Conservation (phyloP, 768 basidiomycete genomes). For the Exidia glandulosa region DNA sequence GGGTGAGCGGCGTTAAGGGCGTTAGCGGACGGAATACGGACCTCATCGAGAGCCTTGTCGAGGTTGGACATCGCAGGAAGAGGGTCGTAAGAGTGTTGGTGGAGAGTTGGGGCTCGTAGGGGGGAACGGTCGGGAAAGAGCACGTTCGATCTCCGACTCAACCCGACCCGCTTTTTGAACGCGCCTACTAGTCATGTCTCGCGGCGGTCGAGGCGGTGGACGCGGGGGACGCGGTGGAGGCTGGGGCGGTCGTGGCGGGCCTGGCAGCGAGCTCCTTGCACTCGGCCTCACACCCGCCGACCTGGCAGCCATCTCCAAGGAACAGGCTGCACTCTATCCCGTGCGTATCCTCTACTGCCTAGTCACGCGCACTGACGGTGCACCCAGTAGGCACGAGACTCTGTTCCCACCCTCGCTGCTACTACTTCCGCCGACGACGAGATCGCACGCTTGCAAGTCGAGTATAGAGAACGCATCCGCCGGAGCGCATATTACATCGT, state of each 20-base stretch:
- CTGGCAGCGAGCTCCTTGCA: slow-evolving; percentile 36
- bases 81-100: not conserved
- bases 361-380: not conserved
- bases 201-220: slow-evolving; percentile 35
- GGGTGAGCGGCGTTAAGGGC: not conserved
- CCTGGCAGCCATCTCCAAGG: slow-evolving; percentile 63
- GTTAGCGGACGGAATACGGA: slow-evolving; percentile 16
- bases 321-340: slow-evolving; percentile 70
- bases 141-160: slow-evolving; percentile 2
- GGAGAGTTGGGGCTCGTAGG: slow-evolving; percentile 9
- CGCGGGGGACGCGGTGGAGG: slow-evolving; percentile 52
- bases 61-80: slow-evolving; percentile 26
- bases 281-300: slow-evolving; percentile 78
- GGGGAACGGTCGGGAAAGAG: slow-evolving; percentile 9
- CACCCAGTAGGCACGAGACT: slow-evolving; percentile 44
- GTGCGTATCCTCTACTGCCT: slow-evolving; percentile 33
- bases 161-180: not conserved
- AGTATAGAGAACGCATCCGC: slow-evolving; percentile 52
- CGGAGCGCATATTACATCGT: slow-evolving; percentile 67
- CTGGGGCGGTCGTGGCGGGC: slow-evolving; percentile 33
- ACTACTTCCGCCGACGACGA: slow-evolving; percentile 53
- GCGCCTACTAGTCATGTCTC: slow-evolving; percentile 28
- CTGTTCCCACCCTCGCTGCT: slow-evolving; percentile 57
- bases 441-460: slow-evolving; percentile 55
- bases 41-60: slow-evolving; percentile 81